Percentiles rank a stretch among this genome's conserved stretches.
phyloP scores from a whole-genome alignment of 495 filamentous ascomycete genomes.

The Hyaloscypha variabilis region DNA sequence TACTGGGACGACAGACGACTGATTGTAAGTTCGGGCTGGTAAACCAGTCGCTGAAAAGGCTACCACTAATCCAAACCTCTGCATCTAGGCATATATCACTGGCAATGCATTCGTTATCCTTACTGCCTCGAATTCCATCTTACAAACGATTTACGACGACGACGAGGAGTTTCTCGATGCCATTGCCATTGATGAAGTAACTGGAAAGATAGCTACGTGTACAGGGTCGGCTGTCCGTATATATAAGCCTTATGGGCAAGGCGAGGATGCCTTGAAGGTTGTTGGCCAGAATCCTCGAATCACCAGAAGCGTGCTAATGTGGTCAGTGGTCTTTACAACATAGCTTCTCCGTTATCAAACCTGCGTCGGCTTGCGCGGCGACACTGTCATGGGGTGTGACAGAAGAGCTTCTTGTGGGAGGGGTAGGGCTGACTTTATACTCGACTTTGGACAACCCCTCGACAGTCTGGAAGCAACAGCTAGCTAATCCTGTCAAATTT shows the following conservation, averaged over 20 bases:
- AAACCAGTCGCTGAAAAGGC: neutral
- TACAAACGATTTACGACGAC: conserved; percentile 91
- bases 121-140: conserved; percentile 67
- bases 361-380: conserved; percentile 43
- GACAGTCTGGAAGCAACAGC: conserved; percentile 70
- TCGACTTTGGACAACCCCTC: conserved; percentile 51
- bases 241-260: conserved; percentile 75
- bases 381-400: conserved; percentile 85
- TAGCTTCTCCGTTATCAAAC: conserved; percentile 38
- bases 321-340: conserved; percentile 50
- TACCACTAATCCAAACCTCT: conserved; percentile 3
- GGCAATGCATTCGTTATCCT: conserved; percentile 87
- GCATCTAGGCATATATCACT: conserved; percentile 81
- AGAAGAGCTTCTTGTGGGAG: conserved; percentile 81
- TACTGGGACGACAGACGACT: conserved; percentile 80
- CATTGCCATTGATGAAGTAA: conserved; percentile 74
- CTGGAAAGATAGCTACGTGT: conserved; percentile 84
- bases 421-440: conserved; percentile 72
- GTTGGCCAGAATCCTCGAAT: conserved; percentile 8
- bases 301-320: conserved; percentile 41
- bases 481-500: conserved; percentile 74
- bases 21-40: conserved; percentile 59
- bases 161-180: conserved; percentile 71
- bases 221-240: conserved; percentile 67
- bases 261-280: conserved; percentile 71